Conservation (phyloP, 2,329 filamentous ascomycete species). For the Grosmannia penicillata region DNA sequence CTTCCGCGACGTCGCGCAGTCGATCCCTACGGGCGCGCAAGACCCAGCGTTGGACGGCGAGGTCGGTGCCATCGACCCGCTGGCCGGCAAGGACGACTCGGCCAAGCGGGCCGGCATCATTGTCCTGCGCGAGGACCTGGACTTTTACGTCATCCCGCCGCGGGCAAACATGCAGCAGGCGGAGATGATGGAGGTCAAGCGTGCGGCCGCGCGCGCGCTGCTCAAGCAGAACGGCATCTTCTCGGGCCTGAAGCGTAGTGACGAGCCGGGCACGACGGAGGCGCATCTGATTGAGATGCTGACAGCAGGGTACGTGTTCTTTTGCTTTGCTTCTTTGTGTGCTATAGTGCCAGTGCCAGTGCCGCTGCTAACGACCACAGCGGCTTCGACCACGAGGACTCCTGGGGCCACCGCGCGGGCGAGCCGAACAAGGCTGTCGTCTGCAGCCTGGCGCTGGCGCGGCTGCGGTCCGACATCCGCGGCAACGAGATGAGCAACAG, state of each 20-base stretch:
- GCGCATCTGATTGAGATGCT: slow-evolving; percentile 99
- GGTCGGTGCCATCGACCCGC: slow-evolving; percentile 55
- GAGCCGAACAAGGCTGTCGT: slow-evolving; percentile 98
- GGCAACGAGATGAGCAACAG: slow-evolving; percentile 61
- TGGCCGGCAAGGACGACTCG: slow-evolving; percentile 58
- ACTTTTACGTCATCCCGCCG: slow-evolving; percentile 94
- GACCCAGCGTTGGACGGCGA: slow-evolving; percentile 45
- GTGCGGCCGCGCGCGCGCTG: slow-evolving; percentile 75
- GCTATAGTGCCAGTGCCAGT: slow-evolving; percentile 11
- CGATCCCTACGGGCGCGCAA: slow-evolving; percentile 68
- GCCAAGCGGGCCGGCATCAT: slow-evolving; percentile 94
- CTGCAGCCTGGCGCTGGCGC: slow-evolving; percentile 85
- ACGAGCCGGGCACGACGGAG: slow-evolving; percentile 91
- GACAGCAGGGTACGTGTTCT: slow-evolving; percentile 69
- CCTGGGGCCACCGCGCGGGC: slow-evolving; percentile 91
- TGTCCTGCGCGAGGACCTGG: slow-evolving; percentile 85
- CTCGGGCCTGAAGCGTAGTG: slow-evolving; percentile 83
- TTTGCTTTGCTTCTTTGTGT: not conserved
- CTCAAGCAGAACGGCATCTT: slow-evolving; percentile 90
- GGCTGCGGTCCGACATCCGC: slow-evolving; percentile 82
- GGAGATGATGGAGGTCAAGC: slow-evolving; percentile 94
- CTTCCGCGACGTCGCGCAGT: slow-evolving; percentile 89
- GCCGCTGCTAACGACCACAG: slow-evolving; percentile 28
- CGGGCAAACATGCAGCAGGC: slow-evolving; percentile 65
- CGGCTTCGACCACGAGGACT: slow-evolving; percentile 90